These are phyloP conservation scores for Tylopilus sp. DNA, from an alignment of 768 basidiomycete species.

Conservation along the genomic window DNA sequence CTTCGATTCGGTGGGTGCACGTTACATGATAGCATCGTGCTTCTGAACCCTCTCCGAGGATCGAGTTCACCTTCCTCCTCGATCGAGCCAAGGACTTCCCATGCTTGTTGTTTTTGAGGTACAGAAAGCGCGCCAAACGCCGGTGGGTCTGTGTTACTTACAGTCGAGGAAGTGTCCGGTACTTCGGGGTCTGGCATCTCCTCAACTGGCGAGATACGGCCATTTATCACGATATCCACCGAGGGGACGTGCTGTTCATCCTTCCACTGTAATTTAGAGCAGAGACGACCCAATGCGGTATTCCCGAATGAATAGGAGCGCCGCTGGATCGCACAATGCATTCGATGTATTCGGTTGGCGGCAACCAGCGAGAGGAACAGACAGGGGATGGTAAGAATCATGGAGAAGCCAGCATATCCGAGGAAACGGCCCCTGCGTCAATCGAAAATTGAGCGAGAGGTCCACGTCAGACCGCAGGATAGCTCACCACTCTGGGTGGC, in stretches of 20 bases:
- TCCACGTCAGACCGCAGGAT: neutral
- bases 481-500: constrained; percentile 54
- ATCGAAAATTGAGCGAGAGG: constrained; percentile 1
- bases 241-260: neutral
- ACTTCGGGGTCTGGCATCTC: constrained; percentile 13
- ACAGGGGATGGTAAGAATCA: constrained; percentile 50
- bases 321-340: constrained; percentile 23
- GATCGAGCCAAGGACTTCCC: neutral
- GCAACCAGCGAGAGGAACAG: constrained; percentile 41
- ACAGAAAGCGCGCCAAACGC: neutral
- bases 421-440: constrained; percentile 55
- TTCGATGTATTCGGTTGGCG: constrained; percentile 11
- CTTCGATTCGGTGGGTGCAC: neutral
- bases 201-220: constrained; percentile 20
- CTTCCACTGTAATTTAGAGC: neutral
- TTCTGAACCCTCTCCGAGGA: neutral
- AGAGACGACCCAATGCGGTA: neutral
- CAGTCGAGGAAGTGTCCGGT: neutral
- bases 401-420: constrained; percentile 58
- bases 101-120: neutral
- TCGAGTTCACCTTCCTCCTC: neutral
- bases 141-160: neutral
- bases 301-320: neutral
- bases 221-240: constrained; percentile 15
- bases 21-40: constrained; percentile 12